Conservation (phyloP, 352 stramenopile species). For the Globisporangium yorkense region DNA sequence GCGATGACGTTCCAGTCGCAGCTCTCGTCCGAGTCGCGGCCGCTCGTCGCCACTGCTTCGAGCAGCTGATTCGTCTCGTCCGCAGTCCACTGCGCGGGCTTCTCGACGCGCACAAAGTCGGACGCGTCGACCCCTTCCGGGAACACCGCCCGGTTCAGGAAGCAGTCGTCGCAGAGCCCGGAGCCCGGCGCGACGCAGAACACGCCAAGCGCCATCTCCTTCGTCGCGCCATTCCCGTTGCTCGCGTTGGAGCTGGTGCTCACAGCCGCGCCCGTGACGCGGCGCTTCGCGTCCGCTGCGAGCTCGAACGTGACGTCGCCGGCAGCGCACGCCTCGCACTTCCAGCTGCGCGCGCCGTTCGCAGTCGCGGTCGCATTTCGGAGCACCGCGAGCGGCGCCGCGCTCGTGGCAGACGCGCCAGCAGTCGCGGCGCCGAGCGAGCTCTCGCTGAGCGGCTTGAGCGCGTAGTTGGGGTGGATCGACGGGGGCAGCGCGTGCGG, state of each 20-base stretch:
- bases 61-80: slow-evolving; percentile 42
- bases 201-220: slow-evolving; percentile 33
- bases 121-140: slow-evolving; percentile 49
- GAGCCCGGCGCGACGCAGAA: slow-evolving; percentile 49
- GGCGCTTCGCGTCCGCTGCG: slow-evolving; percentile 50
- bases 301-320: slow-evolving; percentile 50
- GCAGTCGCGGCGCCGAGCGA: slow-evolving; percentile 1
- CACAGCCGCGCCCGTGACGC: slow-evolving; percentile 15
- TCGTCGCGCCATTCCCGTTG: slow-evolving; percentile 16
- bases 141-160: slow-evolving; percentile 43
- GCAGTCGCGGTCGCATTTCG: slow-evolving; percentile 12
- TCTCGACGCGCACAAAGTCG: slow-evolving; percentile 49
- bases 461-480: slow-evolving; percentile 54
- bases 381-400: slow-evolving; percentile 25
- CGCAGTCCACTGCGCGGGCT: slow-evolving; percentile 31
- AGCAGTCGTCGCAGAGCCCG: slow-evolving; percentile 67
- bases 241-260: slow-evolving; percentile 4
- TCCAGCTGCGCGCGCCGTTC: background rate
- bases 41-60: slow-evolving; percentile 31
- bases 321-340: slow-evolving; percentile 46
- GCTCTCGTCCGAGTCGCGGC: slow-evolving; percentile 24
- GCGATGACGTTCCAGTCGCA: slow-evolving; percentile 80
- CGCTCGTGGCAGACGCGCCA: background rate
- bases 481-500: slow-evolving; percentile 57
- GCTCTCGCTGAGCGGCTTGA: slow-evolving; percentile 14